Conservation (phyloP, 176 grass and related monocot genomes). For the Microstegium vimineum region DNA sequence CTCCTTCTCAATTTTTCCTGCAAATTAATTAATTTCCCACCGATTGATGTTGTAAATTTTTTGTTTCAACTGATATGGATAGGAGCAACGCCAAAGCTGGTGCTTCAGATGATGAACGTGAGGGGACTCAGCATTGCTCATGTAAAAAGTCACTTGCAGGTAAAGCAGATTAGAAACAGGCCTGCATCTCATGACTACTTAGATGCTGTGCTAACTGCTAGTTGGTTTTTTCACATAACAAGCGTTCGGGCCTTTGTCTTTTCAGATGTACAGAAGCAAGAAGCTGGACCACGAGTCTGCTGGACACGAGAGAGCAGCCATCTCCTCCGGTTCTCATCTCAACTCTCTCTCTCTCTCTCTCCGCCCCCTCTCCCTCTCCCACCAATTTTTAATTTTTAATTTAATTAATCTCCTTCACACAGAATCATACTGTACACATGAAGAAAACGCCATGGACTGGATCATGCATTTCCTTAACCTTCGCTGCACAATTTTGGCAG, state of each 20-base stretch:
- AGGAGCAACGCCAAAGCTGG: conserved; percentile 98
- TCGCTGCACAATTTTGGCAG: conserved; percentile 32
- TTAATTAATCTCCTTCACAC: background rate
- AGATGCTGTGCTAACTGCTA: conserved; percentile 3
- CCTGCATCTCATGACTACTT: conserved; percentile 41
- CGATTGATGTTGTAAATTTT: background rate
- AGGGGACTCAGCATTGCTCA: conserved; percentile 98
- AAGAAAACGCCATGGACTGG: conserved; percentile 11
- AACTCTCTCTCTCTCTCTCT: background rate
- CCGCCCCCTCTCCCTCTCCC: background rate
- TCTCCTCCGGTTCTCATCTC: conserved; percentile 39
- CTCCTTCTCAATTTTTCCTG: background rate
- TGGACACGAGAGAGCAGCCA: conserved; percentile 55
- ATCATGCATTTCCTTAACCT: background rate
- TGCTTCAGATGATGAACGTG: conserved; percentile 99
- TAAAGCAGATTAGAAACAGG: conserved; percentile 46
- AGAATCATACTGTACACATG: background rate
- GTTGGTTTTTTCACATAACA: conserved; percentile 27
- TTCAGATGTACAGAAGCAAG: conserved; percentile 99
- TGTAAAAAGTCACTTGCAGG: conserved; percentile 99
- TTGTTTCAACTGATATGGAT: background rate
- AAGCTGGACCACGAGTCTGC: conserved; percentile 65
- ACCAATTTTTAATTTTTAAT: background rate
- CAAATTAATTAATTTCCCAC: background rate
- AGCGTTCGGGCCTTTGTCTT: conserved; percentile 24